Evolutionary conservation across 345 rosid species (phyloP), one percentile per base, ranked within the genome.

Genomic region (Populus tremula): DNA sequence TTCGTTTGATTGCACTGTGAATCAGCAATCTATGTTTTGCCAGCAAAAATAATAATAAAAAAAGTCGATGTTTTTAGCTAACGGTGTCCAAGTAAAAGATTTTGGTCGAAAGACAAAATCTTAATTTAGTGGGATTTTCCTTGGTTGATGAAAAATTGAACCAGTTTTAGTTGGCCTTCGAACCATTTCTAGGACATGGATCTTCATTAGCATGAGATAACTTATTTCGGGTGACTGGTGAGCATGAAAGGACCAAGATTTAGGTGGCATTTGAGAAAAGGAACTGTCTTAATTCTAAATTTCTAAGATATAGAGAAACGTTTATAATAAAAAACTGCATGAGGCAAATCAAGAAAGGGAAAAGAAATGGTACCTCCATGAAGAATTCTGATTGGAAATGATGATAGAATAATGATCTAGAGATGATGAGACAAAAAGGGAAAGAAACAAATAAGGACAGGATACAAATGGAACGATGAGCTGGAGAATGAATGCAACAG

Each of bases 351-450:
- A 49, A 0, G 33, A 38, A 7, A 23, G 6, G n/a, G 27, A 45
- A 4, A 21, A 62, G 53, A 56, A 47, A 2, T 18, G 20, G 5
- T 70, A 85, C 88, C 88, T 85, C 86, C 88, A 85, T 80, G 76
- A 71, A 38, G 69, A 64, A 56, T 25, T 75, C 17, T 45, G 39
- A 45, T 27, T 7, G 72, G 53, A 41, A 47, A 41, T 21, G 53
- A 69, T 69, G 72, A 41, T 0, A 21, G 63, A 20, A 13, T 45
- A 41, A 41, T 39, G 49, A 39, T 68, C 29, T 71, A 50, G 36
- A 50, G 29, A 61, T 21, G 72, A 71, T 75, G 72, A 56, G 14
- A 3, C 43, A 21, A 27, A 67, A 80, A 68, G 69, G 17, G 43
- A 76, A 7, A 33, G 64, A 62, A 41, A 75, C 25, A 18, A 27